Conservation (phyloP, 352 stramenopile species). For the Blastocystis sp. region DNA sequence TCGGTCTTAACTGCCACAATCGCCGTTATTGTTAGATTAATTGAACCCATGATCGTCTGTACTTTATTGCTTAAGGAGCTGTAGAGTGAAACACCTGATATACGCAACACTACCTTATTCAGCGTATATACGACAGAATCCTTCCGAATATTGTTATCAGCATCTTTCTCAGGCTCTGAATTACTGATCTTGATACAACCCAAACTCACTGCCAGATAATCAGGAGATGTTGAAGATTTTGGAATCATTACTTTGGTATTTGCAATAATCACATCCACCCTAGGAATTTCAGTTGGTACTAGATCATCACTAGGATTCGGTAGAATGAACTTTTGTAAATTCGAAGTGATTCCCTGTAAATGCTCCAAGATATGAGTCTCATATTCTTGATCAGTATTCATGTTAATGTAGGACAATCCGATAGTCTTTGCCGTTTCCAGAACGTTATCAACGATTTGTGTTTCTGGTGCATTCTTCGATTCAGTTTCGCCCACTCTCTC, state of each 20-base stretch:
- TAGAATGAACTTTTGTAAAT: conserved; percentile 51
- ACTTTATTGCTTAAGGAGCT: not conserved
- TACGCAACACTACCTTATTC: not conserved
- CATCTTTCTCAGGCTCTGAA: not conserved
- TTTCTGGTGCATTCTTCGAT: not conserved
- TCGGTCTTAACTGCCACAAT: conserved; percentile 35
- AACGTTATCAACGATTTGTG: conserved; percentile 43
- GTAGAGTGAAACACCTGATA: conserved; percentile 1
- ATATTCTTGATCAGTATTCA: not conserved
- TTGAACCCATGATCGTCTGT: conserved; percentile 51
- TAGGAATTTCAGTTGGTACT: conserved; percentile 39
- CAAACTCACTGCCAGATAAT: not conserved
- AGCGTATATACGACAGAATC: conserved; percentile 30
- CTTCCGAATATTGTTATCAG: not conserved
- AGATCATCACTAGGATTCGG: conserved; percentile 46
- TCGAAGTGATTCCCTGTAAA: not conserved
- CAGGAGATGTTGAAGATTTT: not conserved
- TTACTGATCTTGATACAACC: conserved; percentile 18
- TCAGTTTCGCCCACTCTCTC: not conserved
- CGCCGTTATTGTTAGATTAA: not conserved
- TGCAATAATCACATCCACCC: conserved; percentile 28
- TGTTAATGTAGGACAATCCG: conserved; percentile 49
- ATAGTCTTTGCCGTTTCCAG: conserved; percentile 20
- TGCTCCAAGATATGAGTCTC: conserved; percentile 35
- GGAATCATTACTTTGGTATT: conserved; percentile 26